Base-by-base conservation (phyloP, 2,329 filamentous ascomycete species). In the Claviceps arundinis region DNA sequence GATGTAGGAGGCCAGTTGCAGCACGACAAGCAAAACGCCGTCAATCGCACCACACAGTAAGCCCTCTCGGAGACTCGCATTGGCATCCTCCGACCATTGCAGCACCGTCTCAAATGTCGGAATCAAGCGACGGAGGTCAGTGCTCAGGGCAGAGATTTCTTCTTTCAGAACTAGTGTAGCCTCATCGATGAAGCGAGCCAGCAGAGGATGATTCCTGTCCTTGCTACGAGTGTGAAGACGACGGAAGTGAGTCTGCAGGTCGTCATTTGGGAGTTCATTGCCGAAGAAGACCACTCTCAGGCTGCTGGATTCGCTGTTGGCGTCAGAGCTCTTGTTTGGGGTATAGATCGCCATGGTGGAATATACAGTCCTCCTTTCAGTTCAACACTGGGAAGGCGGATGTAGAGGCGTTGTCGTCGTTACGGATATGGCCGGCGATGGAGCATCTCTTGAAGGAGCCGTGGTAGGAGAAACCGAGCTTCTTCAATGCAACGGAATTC, bases 41-140 rank as follows among this genome's bases (percentile, higher is more conserved):
- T 76, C 73, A 2, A 76, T 58, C 4, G 74, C 60, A 0, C 66
- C 74, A 37, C 68, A 62, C 7, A 77, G 58, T 6, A 58, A 61
- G 1, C 73, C 69, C 14, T 67, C 58, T 1, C 71, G 68, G 2
- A 75, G 63, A 3, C 64, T 58, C 4, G 58, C 45, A 16, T 65
- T 58, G 4, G 57, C 45, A 16, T 70, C 65, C 1, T 57, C 64
- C 16, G 38, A 50, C 38, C 68, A 63, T 48, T 58, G 57, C 2
- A 69, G 56, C 7, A 74, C 54, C 4, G 59, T 65, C 47, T 71
- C 64, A 46, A 73, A 71, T 0, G 64, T 56, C 4, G 67, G 66
- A 19, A 73, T 54, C 6, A 65, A 49, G 4, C 52, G 43, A 47
- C 56, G 63, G 14, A 69, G 30, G 5, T 34, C 46, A 2, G 50